Conservation (phyloP, 2,329 filamentous ascomycete species). For the Blumeria graminis region DNA sequence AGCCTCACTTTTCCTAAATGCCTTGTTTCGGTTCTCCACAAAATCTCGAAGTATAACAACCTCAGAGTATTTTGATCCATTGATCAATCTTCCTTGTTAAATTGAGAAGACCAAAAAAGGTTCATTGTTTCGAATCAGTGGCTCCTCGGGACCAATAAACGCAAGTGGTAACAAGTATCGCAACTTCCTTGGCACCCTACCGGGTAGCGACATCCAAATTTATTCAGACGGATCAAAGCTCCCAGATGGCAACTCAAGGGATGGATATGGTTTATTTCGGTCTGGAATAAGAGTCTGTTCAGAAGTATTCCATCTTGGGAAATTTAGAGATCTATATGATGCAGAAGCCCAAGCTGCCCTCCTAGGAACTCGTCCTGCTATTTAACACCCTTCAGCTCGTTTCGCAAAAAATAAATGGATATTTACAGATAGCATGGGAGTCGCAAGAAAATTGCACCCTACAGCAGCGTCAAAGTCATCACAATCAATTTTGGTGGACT, state of each 20-base stretch:
- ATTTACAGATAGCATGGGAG: background rate
- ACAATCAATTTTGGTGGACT: background rate
- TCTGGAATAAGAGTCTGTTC: background rate
- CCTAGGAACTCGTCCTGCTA: background rate
- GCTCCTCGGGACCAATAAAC: background rate
- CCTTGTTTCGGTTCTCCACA: background rate
- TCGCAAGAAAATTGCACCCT: background rate
- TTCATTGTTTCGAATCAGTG: background rate
- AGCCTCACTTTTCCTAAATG: background rate
- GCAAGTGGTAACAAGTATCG: background rate
- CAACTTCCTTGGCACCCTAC: background rate
- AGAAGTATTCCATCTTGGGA: background rate
- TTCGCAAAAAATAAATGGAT: background rate
- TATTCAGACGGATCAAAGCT: background rate
- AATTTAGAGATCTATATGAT: background rate
- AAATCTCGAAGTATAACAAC: background rate
- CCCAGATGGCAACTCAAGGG: background rate
- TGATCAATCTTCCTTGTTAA: background rate
- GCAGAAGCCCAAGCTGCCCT: background rate
- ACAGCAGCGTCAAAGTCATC: background rate
- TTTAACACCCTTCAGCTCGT: background rate
- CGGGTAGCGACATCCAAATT: background rate
- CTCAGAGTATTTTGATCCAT: background rate
- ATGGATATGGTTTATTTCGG: background rate
- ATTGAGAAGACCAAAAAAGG: background rate